Evolutionary conservation across 306 rosid genomes (phyloP), one percentile per base, ranked within the genome.

Genomic region (Corylus americana): DNA sequence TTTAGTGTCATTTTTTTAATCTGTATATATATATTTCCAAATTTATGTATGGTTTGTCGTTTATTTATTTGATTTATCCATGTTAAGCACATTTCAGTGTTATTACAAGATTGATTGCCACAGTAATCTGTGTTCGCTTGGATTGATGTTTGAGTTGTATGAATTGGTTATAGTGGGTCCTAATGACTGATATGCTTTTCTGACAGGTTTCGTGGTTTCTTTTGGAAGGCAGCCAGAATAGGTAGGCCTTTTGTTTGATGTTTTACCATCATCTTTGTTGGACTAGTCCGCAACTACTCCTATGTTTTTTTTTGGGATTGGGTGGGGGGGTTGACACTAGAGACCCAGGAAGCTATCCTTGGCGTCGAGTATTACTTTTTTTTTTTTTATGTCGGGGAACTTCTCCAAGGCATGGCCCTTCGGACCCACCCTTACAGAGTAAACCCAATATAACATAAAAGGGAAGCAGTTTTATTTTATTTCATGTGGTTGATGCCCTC

Each of bases 201-300:
- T 44, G 31, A 77, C 92, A 90, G 94, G 79, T 90, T 90, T 73
- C 87, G 89, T 16, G 92, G 91, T 82, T 90, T 90, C 87, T 90
- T 90, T 77, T 90, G 94, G 94, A 90, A 90, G 81, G 92, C 94
- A 2, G 94, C 92, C 48, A 85, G 94, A 80, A 85, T 88, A 79
- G 91, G 94, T 90, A 79, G 58, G 71, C 57, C 73, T 74, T 68
- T 70, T 61, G 47, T 58, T 73, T 8, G 62, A 63, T 81, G 48
- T 58, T 71, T 75, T 67, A 48, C 78, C 42, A 63, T 7, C 50
- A 67, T 13, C 20, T 70, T 58, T 11, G 61, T 69, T 42, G 51
- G 16, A 25, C 55, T 49, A 49, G 48, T 77, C 66, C 48, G 47
- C 16, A 44, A 73, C 31, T 62, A 31, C 37, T 61, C 42, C 48